Conservation (phyloP, 2,329 filamentous ascomycete genomes). For the Colletotrichum sp. region DNA sequence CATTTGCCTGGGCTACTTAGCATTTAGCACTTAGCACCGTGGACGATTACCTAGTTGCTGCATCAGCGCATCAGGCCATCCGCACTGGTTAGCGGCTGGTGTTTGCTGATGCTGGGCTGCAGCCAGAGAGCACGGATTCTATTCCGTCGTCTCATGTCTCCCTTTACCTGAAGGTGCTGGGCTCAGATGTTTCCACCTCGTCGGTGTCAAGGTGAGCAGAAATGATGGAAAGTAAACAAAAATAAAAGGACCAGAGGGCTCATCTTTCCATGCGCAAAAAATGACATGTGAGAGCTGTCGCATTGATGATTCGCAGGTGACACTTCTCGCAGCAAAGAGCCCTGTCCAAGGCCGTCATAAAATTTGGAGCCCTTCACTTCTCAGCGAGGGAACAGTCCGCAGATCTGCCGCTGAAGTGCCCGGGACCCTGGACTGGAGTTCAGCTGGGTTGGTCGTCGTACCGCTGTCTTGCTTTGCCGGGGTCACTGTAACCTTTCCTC, state of each 20-base stretch:
- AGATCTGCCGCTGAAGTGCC: constrained; percentile 14
- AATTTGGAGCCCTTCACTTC: neutral
- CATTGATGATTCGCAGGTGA: neutral
- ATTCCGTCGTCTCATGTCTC: constrained; percentile 19
- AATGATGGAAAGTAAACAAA: neutral
- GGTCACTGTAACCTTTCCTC: neutral
- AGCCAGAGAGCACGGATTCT: neutral
- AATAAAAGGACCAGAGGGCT: neutral
- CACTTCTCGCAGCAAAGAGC: neutral
- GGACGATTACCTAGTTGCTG: neutral
- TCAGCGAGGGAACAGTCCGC: neutral
- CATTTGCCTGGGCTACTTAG: neutral
- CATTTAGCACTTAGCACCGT: neutral
- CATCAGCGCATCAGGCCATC: neutral
- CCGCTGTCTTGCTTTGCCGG: neutral
- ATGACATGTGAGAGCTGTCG: constrained; percentile 2
- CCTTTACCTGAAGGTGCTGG: neutral
- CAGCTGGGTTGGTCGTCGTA: neutral
- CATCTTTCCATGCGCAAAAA: neutral
- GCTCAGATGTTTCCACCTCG: neutral
- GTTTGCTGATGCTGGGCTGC: neutral
- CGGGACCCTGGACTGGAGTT: constrained; percentile 4
- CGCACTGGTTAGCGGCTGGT: neutral
- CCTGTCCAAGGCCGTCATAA: neutral
- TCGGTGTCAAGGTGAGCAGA: neutral